Percentiles rank a stretch among this genome's conserved stretches.
Evolutionary conservation across 2,329 filamentous ascomycete species (phyloP).

Genomic region (Pleomassaria siparia): DNA sequence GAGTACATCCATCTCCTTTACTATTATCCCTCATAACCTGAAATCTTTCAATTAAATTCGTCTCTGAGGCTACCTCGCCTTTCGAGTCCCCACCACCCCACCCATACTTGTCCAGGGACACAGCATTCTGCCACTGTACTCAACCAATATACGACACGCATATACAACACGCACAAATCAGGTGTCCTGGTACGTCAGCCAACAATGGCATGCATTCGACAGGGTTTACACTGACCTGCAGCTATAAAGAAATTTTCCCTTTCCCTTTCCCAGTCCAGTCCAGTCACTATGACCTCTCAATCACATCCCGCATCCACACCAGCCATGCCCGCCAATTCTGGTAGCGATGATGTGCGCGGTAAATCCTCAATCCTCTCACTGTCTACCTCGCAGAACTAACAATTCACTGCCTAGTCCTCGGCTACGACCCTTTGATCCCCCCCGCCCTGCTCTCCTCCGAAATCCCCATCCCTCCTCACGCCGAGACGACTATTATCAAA

Average conservation of each 20-base stretch:
- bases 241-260: not conserved
- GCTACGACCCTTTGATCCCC: slow-evolving; percentile 90
- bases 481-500: slow-evolving; percentile 69
- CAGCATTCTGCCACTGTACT: not conserved
- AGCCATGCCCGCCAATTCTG: slow-evolving; percentile 35
- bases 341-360: slow-evolving; percentile 57
- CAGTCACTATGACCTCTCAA: not conserved
- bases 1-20: too few relatives aligned
- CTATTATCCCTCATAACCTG: not conserved
- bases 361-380: slow-evolving; percentile 15
- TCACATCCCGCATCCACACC: slow-evolving; percentile 3
- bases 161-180: not conserved
- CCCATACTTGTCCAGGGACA: not conserved
- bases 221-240: slow-evolving; percentile 1
- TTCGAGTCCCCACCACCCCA: too few relatives aligned
- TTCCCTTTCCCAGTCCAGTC: too few relatives aligned
- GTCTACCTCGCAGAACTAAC: slow-evolving; percentile 14
- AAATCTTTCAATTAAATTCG: not conserved
- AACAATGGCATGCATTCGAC: not conserved
- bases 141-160: not conserved
- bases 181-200: slow-evolving; percentile 1
- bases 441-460: slow-evolving; percentile 85
- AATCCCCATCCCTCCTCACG: slow-evolving; percentile 66
- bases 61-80: too few relatives aligned
- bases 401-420: slow-evolving; percentile 65